A percentile compares a stretch with the other conserved stretches of the same genome.
These are phyloP conservation scores for Trichoderma sp. DNA, from an alignment of 2,329 filamentous ascomycete genomes.

Conservation along the genomic window DNA sequence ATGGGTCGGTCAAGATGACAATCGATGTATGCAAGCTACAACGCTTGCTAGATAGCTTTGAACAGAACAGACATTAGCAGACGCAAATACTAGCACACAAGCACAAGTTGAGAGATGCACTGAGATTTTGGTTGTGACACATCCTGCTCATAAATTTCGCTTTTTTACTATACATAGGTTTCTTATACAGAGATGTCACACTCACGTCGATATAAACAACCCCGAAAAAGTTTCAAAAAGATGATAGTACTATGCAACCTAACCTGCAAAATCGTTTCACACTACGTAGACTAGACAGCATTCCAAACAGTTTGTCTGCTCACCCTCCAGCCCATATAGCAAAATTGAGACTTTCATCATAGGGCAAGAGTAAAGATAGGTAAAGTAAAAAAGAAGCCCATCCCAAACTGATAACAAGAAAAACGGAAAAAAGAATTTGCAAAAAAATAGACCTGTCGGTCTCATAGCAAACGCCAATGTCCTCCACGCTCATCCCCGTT, in stretches of 20 bases:
- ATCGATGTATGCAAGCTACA: constrained; percentile 8
- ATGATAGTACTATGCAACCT: neutral
- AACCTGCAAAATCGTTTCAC: constrained; percentile 2
- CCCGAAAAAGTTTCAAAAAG: constrained; percentile 22
- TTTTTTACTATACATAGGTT: neutral
- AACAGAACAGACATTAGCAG: constrained; percentile 14
- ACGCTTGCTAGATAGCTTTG: constrained; percentile 9
- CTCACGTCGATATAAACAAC: constrained; percentile 20
- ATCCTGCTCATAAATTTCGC: neutral
- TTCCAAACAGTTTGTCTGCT: neutral
- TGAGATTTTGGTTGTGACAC: too few relatives aligned
- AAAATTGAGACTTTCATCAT: constrained; percentile 3
- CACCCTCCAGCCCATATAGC: constrained; percentile 2
- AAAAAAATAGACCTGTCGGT: constrained; percentile 19
- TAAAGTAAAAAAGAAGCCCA: neutral
- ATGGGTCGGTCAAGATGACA: constrained; percentile 1
- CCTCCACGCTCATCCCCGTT: constrained; percentile 12
- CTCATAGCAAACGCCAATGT: constrained; percentile 22
- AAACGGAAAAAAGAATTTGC: neutral
- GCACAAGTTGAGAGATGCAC: constrained; percentile 14
- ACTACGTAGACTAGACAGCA: neutral
- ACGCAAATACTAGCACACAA: constrained; percentile 16
- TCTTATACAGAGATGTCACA: too few relatives aligned
- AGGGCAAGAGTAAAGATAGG: constrained; percentile 9
- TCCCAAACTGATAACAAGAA: constrained; percentile 20